phyloP scores from a whole-genome alignment of 352 stramenopile genomes.

The Pythium scleroteichum region DNA sequence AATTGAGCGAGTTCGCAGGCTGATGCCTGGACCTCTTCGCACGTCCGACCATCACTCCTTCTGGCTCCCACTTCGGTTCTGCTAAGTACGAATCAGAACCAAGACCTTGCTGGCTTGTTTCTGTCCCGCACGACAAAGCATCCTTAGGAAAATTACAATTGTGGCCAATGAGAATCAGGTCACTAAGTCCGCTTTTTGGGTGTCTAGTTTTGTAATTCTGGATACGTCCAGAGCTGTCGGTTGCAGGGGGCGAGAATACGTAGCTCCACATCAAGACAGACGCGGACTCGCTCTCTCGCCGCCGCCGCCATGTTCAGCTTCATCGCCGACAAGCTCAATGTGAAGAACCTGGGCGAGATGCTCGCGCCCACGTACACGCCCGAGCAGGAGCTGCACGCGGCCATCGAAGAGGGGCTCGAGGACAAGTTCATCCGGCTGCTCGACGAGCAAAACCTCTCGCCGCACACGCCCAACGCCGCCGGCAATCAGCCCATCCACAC shows the following conservation, averaged over 20 bases:
- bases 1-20: slow-evolving; percentile 14
- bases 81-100: slow-evolving; percentile 12
- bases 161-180: neutral
- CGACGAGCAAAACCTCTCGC: slow-evolving; percentile 69
- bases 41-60: slow-evolving; percentile 5
- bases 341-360: slow-evolving; percentile 88
- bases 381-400: slow-evolving; percentile 82
- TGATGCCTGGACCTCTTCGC: slow-evolving; percentile 11
- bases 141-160: neutral
- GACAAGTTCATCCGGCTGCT: slow-evolving; percentile 76
- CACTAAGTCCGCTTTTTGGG: slow-evolving; percentile 9
- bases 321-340: slow-evolving; percentile 88
- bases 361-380: slow-evolving; percentile 83
- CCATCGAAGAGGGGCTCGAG: slow-evolving; percentile 70
- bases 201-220: slow-evolving; percentile 20
- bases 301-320: slow-evolving; percentile 78
- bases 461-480: slow-evolving; percentile 65
- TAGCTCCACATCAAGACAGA: neutral
- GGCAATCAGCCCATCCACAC: slow-evolving; percentile 87
- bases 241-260: slow-evolving; percentile 20
- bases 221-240: slow-evolving; percentile 9
- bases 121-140: neutral
- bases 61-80: neutral
- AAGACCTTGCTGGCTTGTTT: neutral
- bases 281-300: neutral